Percentiles rank a stretch among this genome's conserved stretches.
Conservation (phyloP, 331 rosid species). For the Acacia concinna region DNA sequence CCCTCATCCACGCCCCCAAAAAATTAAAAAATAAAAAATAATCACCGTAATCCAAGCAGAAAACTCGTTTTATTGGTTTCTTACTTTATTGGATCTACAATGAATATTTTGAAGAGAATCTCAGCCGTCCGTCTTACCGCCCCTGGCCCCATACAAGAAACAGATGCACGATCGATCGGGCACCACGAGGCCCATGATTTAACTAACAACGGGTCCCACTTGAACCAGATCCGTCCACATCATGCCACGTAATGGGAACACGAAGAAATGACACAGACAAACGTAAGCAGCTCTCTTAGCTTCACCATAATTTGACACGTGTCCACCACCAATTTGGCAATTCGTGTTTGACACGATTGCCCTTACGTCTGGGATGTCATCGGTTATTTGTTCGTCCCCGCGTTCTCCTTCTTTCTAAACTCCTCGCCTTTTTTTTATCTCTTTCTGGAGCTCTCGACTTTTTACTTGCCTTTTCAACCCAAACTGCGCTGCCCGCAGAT, state of each 20-base stretch:
- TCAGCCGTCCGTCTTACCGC: background rate
- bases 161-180: background rate
- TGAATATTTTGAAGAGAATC: background rate
- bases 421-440: constrained; percentile 17
- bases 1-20: too few relatives aligned
- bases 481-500: constrained; percentile 46
- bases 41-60: too few relatives aligned
- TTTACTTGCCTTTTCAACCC: constrained; percentile 38
- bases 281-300: background rate
- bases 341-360: constrained; percentile 30
- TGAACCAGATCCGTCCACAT: background rate
- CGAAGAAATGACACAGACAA: background rate
- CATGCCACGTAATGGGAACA: constrained; percentile 19
- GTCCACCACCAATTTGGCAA: constrained; percentile 26
- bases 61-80: background rate
- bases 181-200: background rate
- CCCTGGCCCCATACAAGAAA: background rate
- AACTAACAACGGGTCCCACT: background rate
- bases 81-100: background rate
- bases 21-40: too few relatives aligned
- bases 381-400: constrained; percentile 33
- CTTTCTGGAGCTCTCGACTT: constrained; percentile 22
- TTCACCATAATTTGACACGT: constrained; percentile 46
- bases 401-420: background rate
- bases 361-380: constrained; percentile 37